Percentiles rank a stretch among this genome's conserved stretches.
phyloP scores from a whole-genome alignment of 176 grass and related monocot species.

The Musa schizocarpa region DNA sequence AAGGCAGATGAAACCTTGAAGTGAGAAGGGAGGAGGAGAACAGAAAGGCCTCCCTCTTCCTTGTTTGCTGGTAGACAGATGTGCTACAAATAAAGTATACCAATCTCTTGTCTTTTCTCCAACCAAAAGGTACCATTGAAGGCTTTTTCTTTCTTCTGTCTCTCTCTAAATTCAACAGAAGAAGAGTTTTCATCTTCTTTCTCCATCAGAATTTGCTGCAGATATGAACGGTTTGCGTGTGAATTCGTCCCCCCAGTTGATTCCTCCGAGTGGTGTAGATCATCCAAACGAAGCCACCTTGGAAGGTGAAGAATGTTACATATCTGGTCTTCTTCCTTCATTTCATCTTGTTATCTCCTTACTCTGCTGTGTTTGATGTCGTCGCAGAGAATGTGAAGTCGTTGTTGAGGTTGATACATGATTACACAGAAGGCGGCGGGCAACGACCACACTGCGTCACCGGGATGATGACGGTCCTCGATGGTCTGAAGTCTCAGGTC shows the following conservation, averaged over 20 bases:
- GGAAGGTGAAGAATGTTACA: conserved; percentile 5
- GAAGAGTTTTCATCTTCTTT: too few relatives aligned
- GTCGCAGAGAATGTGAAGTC: neutral
- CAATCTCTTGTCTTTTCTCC: neutral
- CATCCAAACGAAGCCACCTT: neutral
- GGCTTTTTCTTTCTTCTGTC: neutral
- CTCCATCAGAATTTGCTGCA: neutral
- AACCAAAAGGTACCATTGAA: neutral
- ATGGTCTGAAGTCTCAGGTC: conserved; percentile 7
- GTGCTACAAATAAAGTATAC: too few relatives aligned
- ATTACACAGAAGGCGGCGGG: neutral
- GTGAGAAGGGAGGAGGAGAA: too few relatives aligned
- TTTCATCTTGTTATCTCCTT: neutral
- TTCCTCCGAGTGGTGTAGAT: neutral
- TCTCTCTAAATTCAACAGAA: neutral
- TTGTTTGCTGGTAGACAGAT: too few relatives aligned
- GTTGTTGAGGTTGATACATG: neutral
- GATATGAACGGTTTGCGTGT: neutral
- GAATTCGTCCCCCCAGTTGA: neutral
- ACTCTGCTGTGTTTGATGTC: neutral
- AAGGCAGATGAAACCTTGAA: too few relatives aligned
- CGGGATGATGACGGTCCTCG: conserved; percentile 10
- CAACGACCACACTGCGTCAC: neutral
- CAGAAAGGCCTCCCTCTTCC: too few relatives aligned
- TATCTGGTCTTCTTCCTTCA: neutral